phyloP scores from a whole-genome alignment of 2,329 filamentous ascomycete genomes.

The Cladophialophora exuberans region DNA sequence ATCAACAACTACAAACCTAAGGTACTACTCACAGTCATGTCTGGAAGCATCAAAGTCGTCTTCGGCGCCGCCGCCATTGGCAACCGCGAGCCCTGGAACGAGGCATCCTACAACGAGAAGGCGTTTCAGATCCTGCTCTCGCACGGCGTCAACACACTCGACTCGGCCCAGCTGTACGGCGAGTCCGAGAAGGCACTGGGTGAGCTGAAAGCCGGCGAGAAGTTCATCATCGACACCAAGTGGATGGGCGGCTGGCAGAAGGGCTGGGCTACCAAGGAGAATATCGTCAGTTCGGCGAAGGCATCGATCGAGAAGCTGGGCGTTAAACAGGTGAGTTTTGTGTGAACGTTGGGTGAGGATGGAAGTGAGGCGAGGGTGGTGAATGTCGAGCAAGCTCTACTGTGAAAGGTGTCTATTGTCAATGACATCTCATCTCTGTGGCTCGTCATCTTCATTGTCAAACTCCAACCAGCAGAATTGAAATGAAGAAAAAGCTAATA shows the following conservation, averaged over 20 bases:
- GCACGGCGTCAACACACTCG: slow-evolving; percentile 27
- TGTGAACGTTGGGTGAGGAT: background rate
- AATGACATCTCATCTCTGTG: background rate
- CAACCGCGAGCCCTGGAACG: slow-evolving; percentile 20
- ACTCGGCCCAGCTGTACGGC: slow-evolving; percentile 40
- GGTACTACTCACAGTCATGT: slow-evolving; percentile 17
- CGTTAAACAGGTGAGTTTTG: slow-evolving; percentile 24
- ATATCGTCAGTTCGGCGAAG: slow-evolving; percentile 30
- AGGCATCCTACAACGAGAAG: slow-evolving; percentile 14
- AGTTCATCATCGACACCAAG: slow-evolving; percentile 54
- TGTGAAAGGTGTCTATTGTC: too few relatives aligned
- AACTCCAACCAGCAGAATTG: too few relatives aligned
- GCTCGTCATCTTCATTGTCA: too few relatives aligned
- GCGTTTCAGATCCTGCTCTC: slow-evolving; percentile 23
- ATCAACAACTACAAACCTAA: background rate
- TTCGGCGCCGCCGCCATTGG: slow-evolving; percentile 25
- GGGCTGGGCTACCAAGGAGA: slow-evolving; percentile 24
- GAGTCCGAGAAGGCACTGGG: slow-evolving; percentile 49
- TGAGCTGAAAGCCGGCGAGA: slow-evolving; percentile 41
- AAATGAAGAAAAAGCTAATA: too few relatives aligned
- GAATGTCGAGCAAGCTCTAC: too few relatives aligned
- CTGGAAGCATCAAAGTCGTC: slow-evolving; percentile 20
- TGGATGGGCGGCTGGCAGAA: slow-evolving; percentile 42
- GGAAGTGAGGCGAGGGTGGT: too few relatives aligned
- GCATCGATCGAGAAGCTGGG: slow-evolving; percentile 31